Evolutionary conservation across 768 basidiomycete genomes (phyloP).

Genomic region (Lentinula sp.): DNA sequence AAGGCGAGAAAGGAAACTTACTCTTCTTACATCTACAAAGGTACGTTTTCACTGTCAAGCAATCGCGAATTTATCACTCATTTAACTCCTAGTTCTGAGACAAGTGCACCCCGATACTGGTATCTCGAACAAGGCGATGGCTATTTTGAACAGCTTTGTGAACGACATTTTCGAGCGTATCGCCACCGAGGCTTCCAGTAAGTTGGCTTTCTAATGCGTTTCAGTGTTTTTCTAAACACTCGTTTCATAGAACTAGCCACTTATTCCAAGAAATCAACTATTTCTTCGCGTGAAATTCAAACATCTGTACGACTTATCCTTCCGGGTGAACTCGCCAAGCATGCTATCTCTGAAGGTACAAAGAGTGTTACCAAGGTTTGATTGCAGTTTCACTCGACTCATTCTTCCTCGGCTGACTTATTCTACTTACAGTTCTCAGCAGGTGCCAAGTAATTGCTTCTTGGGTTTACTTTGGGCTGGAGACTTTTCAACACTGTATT

Average conservation of each 20-base stretch:
- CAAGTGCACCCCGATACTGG: constrained; percentile 99
- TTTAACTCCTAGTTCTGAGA: constrained; percentile 61
- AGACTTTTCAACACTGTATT: constrained; percentile 7
- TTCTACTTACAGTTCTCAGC: constrained; percentile 52
- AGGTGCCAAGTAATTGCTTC: constrained; percentile 48
- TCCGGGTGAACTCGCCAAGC: constrained; percentile 92
- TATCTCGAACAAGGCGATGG: constrained; percentile 99
- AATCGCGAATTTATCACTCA: background rate
- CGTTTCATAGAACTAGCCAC: constrained; percentile 78
- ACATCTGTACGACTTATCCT: constrained; percentile 96
- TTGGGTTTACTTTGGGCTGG: background rate
- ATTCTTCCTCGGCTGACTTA: background rate
- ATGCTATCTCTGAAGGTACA: constrained; percentile 91
- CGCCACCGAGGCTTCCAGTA: constrained; percentile 85
- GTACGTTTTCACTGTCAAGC: constrained; percentile 24
- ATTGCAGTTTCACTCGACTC: background rate
- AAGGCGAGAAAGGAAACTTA: constrained; percentile 89
- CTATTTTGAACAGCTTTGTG: constrained; percentile 93
- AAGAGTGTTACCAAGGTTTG: constrained; percentile 84
- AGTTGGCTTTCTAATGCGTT: constrained; percentile 20
- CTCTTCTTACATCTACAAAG: constrained; percentile 90
- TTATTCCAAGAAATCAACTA: constrained; percentile 98
- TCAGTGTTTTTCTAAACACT: background rate
- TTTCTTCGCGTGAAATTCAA: constrained; percentile 97
- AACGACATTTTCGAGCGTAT: constrained; percentile 96